Conservation (phyloP, 768 basidiomycete genomes). For the Xanthoconium purpureum region DNA sequence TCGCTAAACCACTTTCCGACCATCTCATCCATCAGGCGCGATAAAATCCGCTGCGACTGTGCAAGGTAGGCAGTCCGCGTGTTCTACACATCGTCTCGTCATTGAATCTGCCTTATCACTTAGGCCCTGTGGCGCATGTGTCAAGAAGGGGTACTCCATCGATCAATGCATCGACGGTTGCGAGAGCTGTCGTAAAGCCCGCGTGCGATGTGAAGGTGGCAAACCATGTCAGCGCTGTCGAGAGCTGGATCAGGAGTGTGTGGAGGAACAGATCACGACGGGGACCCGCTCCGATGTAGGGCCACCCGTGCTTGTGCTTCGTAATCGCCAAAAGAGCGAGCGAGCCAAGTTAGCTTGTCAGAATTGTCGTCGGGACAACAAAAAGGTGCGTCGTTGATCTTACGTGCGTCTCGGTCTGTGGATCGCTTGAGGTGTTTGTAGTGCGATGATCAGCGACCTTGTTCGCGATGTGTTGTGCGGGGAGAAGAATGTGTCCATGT, state of each 20-base stretch:
- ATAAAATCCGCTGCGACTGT: conserved; percentile 62
- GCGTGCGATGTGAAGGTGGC: conserved; percentile 42
- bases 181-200: conserved; percentile 53
- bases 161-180: conserved; percentile 63
- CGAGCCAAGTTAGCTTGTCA: conserved; percentile 59
- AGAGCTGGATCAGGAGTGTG: conserved; percentile 41
- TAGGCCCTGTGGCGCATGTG: conserved; percentile 59
- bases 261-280: conserved; percentile 37
- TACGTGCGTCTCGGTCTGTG: not conserved
- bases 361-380: conserved; percentile 61
- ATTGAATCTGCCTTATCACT: not conserved
- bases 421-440: conserved; percentile 20
- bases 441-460: conserved; percentile 65
- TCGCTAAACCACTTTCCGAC: not conserved
- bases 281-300: conserved; percentile 23
- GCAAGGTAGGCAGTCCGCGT: conserved; percentile 36
- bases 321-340: conserved; percentile 39
- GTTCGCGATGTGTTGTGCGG: conserved; percentile 54
- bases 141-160: conserved; percentile 49
- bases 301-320: conserved; percentile 21
- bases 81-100: not conserved
- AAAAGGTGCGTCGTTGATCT: conserved; percentile 43
- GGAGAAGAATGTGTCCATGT: conserved; percentile 56
- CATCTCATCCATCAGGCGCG: conserved; percentile 39
- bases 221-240: conserved; percentile 36